phyloP scores from a whole-genome alignment of 495 filamentous ascomycete species.

The Xylaria nigripes region DNA sequence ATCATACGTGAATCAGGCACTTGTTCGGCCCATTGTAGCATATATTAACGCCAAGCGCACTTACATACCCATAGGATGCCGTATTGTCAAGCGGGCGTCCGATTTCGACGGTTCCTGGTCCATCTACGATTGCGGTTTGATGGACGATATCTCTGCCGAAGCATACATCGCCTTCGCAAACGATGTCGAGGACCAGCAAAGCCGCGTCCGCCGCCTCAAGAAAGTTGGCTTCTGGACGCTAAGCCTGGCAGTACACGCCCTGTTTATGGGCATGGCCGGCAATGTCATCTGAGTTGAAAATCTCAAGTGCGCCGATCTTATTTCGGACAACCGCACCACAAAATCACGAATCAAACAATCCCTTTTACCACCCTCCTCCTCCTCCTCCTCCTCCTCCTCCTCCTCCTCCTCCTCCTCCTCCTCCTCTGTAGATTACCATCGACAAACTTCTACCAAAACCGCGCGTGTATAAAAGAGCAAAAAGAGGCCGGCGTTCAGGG shows the following conservation, averaged over 20 bases:
- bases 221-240: slow-evolving; percentile 96
- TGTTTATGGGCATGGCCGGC: slow-evolving; percentile 91
- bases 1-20: slow-evolving; percentile 90
- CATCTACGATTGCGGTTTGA: slow-evolving; percentile 83
- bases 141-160: slow-evolving; percentile 93
- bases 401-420: not conserved
- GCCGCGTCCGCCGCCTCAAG: slow-evolving; percentile 76
- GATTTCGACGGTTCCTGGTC: slow-evolving; percentile 98
- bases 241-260: slow-evolving; percentile 81
- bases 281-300: slow-evolving; percentile 46
- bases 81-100: slow-evolving; percentile 73
- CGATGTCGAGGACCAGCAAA: slow-evolving; percentile 79
- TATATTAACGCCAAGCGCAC: slow-evolving; percentile 92
- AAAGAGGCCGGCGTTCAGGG: not conserved
- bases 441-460: not conserved
- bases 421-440: slow-evolving; percentile 1
- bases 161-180: slow-evolving; percentile 87
- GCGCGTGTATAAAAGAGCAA: slow-evolving; percentile 3
- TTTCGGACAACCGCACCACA: not conserved
- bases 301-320: not conserved
- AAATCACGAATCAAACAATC: too few species aligned
- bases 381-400: not conserved
- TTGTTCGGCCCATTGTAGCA: slow-evolving; percentile 94
- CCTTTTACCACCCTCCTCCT: not conserved
- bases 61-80: slow-evolving; percentile 91